Evolutionary conservation across 192 early-diverging fungal genomes (phyloP), one percentile per base, ranked within the genome.

Genomic region (Podila epicladia): DNA sequence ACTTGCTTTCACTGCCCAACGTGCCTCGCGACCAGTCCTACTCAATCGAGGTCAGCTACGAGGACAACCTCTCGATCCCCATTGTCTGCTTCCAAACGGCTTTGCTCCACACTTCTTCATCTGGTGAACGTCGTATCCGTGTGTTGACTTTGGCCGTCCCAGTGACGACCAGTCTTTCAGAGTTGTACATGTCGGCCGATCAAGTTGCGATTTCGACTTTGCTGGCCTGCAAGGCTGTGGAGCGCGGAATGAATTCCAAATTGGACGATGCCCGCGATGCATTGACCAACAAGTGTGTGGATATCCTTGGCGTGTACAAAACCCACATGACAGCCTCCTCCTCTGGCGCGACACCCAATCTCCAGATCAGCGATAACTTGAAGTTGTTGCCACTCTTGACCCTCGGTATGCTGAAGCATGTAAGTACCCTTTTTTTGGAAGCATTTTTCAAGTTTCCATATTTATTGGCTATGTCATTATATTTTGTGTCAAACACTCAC

Each of bases 21-120:
- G 97, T 97, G 9, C 93, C 90, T 79, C 96, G 97, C 45, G 95
- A 97, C 85, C 95, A 96, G 73, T 87, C 89, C 15, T 99, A 97
- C 74, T 92, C 90, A 7, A 91, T 97, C 33, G 97, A 99, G 68
- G 73, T 93, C 61, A 77, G 84, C 45, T 85, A 96, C 28, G 93
- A 94, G 65, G 94, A 97, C 49, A 91, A 93, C 49, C 83, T 93
- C 57, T 91, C 88, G 12, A 86, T 86, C n/a, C 85, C 91, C 0
- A 88, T 93, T 19, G 94, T 94, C 9, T 98, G 95, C 72, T 96
- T 99, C 91, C 97, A 99, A 82, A 95, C 95, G 13, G 97, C 97
- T 12, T 74, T 99, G 58, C 82, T 99, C 58, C 94, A 97, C 78
- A 98, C 97, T 7, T 94, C 92, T 24, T 92, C 92, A 48, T 89